Conservation (phyloP, 2,329 filamentous ascomycete genomes). For the Fusarium floridanum region DNA sequence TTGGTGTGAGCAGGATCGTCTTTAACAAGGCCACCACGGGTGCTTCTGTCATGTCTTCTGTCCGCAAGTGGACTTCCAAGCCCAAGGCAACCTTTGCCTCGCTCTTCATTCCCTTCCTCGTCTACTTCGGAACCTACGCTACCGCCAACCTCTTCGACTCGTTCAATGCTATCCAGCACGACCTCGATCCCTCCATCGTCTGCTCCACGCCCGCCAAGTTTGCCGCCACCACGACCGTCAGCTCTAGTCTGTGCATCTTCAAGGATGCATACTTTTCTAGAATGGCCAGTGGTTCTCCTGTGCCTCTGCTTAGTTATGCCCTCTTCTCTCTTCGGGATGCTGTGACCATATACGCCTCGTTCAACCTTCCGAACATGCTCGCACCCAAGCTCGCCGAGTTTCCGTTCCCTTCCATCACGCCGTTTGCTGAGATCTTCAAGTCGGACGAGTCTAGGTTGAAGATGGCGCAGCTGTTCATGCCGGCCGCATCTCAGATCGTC, state of each 20-base stretch:
- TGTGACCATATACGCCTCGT: slow-evolving; percentile 43
- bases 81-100: slow-evolving; percentile 38
- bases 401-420: slow-evolving; percentile 29
- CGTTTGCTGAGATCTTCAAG: slow-evolving; percentile 34
- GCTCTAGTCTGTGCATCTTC: slow-evolving; percentile 22
- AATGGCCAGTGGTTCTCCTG: slow-evolving; percentile 30
- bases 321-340: slow-evolving; percentile 42
- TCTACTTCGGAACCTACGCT: slow-evolving; percentile 46
- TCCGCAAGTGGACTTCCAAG: slow-evolving; percentile 40
- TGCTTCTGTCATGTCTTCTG: slow-evolving; percentile 36
- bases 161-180: slow-evolving; percentile 35
- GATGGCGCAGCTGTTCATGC: slow-evolving; percentile 41
- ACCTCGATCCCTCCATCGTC: slow-evolving; percentile 31
- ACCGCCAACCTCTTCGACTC: slow-evolving; percentile 45
- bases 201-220: slow-evolving; percentile 43
- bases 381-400: slow-evolving; percentile 43
- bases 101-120: slow-evolving; percentile 43
- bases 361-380: slow-evolving; percentile 42
- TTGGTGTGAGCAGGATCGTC: slow-evolving; percentile 21
- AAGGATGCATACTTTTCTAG: slow-evolving; percentile 43
- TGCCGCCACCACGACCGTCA: slow-evolving; percentile 34
- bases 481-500: slow-evolving; percentile 39
- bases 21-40: slow-evolving; percentile 43
- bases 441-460: slow-evolving; percentile 42
- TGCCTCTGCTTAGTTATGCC: slow-evolving; percentile 39